Conservation (phyloP, 805 yeast genomes). For the Myxozyma mucilagina region DNA sequence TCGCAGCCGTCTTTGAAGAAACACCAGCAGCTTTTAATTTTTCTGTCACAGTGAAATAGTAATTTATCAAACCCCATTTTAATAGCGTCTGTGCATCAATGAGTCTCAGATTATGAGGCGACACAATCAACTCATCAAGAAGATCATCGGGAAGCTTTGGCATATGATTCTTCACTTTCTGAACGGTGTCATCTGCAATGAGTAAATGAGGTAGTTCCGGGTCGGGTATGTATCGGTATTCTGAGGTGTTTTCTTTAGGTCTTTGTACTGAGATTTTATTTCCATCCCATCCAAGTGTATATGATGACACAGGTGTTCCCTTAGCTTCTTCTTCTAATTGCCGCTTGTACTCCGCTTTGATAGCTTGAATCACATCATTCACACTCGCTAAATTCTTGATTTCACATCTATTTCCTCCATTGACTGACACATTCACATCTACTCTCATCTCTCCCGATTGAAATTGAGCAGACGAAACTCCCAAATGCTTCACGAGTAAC, state of each 20-base stretch:
- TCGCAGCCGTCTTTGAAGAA: slow-evolving; percentile 37
- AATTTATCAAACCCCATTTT: slow-evolving; percentile 51
- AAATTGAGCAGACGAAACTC: slow-evolving; percentile 83
- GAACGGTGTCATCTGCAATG: slow-evolving; percentile 42
- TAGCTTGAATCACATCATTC: slow-evolving; percentile 74
- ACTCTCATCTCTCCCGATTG: slow-evolving; percentile 95
- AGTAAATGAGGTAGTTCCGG: slow-evolving; percentile 72
- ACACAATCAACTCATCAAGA: slow-evolving; percentile 47
- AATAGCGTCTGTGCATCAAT: slow-evolving; percentile 76
- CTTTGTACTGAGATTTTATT: slow-evolving; percentile 63
- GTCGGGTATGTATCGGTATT: slow-evolving; percentile 93
- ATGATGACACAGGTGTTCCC: slow-evolving; percentile 47
- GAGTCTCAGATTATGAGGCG: slow-evolving; percentile 58
- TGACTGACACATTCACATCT: slow-evolving; percentile 88
- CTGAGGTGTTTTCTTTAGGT: slow-evolving; percentile 76
- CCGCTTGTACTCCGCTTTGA: slow-evolving; percentile 54
- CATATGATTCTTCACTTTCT: slow-evolving; percentile 39
- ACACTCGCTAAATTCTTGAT: slow-evolving; percentile 86
- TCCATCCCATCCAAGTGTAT: slow-evolving; percentile 95
- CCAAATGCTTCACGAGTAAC: slow-evolving; percentile 62
- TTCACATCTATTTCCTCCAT: slow-evolving; percentile 68
- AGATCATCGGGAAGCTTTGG: slow-evolving; percentile 67
- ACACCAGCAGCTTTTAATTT: slow-evolving; percentile 34
- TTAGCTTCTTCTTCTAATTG: slow-evolving; percentile 55
- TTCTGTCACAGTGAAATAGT: slow-evolving; percentile 51